These are phyloP conservation scores for Dactylellina drechsleri DNA, from an alignment of 2,329 filamentous ascomycete genomes.

Conservation along the genomic window DNA sequence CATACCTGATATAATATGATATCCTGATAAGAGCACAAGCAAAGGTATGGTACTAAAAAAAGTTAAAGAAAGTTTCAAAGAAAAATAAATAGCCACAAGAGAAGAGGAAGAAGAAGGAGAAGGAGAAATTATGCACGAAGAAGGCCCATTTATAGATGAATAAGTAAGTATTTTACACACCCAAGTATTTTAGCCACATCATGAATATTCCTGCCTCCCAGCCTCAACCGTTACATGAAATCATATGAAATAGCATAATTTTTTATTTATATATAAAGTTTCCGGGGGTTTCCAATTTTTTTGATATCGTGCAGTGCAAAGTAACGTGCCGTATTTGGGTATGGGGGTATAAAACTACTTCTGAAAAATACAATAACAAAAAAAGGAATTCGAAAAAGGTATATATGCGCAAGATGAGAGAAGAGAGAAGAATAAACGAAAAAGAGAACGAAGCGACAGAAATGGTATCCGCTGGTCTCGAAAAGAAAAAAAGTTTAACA, in stretches of 20 bases:
- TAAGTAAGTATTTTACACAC: constrained; percentile 1
- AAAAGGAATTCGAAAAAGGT: background rate
- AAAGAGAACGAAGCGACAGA: constrained; percentile 51
- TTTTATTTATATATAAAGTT: background rate
- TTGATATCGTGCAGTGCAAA: constrained; percentile 21
- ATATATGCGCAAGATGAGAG: constrained; percentile 12
- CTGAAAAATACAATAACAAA: constrained; percentile 21
- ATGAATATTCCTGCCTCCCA: background rate
- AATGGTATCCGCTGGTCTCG: constrained; percentile 54
- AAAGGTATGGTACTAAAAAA: background rate
- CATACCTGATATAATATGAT: too few relatives aligned
- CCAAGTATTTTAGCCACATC: background rate
- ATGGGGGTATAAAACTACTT: constrained; percentile 45
- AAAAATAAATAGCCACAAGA: background rate
- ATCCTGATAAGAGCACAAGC: too few relatives aligned
- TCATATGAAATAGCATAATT: background rate
- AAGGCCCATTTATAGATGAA: constrained; percentile 6
- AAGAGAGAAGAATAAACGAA: constrained; percentile 27
- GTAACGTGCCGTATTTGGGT: constrained; percentile 26
- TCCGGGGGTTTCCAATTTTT: constrained; percentile 2
- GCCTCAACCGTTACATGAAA: background rate
- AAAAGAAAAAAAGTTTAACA: constrained; percentile 57
- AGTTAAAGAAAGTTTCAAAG: constrained; percentile 1
- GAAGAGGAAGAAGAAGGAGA: background rate
- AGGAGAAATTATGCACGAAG: background rate